Percentiles rank a stretch among this genome's conserved stretches.
Evolutionary conservation across 495 filamentous ascomycete genomes (phyloP).

Genomic region (Xylaria grammica): DNA sequence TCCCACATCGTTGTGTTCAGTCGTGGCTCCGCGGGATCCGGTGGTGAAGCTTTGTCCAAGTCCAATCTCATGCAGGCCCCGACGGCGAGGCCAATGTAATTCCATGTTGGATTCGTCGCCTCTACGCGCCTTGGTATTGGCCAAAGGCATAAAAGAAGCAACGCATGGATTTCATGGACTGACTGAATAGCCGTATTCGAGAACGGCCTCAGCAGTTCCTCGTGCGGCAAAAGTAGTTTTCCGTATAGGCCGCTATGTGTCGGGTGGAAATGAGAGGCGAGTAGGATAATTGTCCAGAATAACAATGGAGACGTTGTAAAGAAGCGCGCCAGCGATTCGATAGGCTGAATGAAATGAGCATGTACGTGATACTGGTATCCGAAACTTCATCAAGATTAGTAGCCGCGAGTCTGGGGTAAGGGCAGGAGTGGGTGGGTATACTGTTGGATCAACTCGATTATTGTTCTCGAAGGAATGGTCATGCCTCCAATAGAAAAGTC

Average conservation of each 20-base stretch:
- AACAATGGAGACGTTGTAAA: not conserved
- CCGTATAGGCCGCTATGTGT: constrained; percentile 2
- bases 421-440: constrained; percentile 8
- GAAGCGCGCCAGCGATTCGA: constrained; percentile 1
- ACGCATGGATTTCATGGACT: constrained; percentile 16
- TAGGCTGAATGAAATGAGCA: constrained; percentile 7
- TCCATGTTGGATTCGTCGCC: constrained; percentile 11
- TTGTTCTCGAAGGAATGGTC: not conserved
- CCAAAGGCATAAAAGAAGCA: constrained; percentile 16
- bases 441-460: constrained; percentile 15
- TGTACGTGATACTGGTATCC: not conserved
- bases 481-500: constrained; percentile 7
- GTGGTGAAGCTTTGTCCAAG: constrained; percentile 7
- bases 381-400: constrained; percentile 13
- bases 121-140: constrained; percentile 6
- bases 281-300: constrained; percentile 15
- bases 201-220: constrained; percentile 8
- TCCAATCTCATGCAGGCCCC: constrained; percentile 13
- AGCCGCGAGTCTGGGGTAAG: not conserved
- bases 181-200: constrained; percentile 10
- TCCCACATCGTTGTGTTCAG: not conserved
- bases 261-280: not conserved
- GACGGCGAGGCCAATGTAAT: constrained; percentile 16
- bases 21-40: not conserved
- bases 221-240: not conserved